Evolutionary conservation across 176 grass and related monocot species (phyloP), one percentile per base, ranked within the genome.

Genomic region (Themeda triandra): DNA sequence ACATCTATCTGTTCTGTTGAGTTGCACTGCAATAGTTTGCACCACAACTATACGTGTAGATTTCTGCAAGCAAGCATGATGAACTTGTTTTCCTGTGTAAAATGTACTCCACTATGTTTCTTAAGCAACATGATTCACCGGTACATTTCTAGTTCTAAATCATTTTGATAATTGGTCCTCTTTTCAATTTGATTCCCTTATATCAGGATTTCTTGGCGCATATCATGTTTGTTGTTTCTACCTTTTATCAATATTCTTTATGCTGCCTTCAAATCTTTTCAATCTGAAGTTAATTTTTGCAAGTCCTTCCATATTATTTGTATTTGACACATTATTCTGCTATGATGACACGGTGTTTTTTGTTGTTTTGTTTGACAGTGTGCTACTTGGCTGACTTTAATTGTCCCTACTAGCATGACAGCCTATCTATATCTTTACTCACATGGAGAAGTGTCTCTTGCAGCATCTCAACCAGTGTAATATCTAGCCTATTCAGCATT

Each of bases 371-470:
- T 81, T 81, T 89, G 59, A 77, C 87, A 99, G 96, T 96, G 96
- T 82, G 96, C 96, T 49, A 96, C 86, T 36, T 99, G 96, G 96
- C 79, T 99, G 86, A 99, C 93, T 35, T 89, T 99, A 58, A 76
- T 96, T 37, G 93, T 99, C 58, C 96, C 96, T 13, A 96, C 96
- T 71, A 99, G 96, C 79, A 99, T 99, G 93, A 94, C 96, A 86
- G 93, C 96, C 66, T 99, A 99, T 66, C 84, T 96, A 30, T 99
- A 99, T 88, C 46, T 99, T 46, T 96, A 99, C 65, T 99, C 96
- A 33, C 93, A 99, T 84, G 96, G 96, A 79, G 93, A 99, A 88
- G 93, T 99, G 6, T 88, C 91, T 27, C 85, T 99, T 69, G 96
- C 93, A 46, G 93, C 96, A 79, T 96, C 91, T 83, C 96, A 96